Evolutionary conservation across 495 filamentous ascomycete genomes (phyloP), one percentile per base, ranked within the genome.

Genomic region (Aspergillus steynii): DNA sequence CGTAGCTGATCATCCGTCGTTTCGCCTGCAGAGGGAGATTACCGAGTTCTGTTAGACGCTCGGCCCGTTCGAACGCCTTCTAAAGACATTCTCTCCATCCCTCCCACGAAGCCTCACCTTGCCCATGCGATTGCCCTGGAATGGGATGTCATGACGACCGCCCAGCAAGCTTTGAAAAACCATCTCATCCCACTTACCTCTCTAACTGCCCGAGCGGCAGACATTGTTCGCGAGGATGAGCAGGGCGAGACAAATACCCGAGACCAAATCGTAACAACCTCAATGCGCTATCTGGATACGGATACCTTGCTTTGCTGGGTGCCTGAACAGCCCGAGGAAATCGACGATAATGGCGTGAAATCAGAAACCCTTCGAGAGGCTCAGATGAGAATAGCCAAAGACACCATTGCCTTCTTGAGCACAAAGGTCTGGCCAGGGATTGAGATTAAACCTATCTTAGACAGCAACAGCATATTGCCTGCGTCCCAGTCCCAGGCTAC

Each of bases 221-320:
- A 97, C 65, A 90, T 97, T 55, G 79, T 76, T 28, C 80, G 80
- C 28, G 86, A 92, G 61, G 87, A 90, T 67, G 84, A 83, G n/a
- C 50, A 71, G 29, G 81, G 77, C 0, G 53, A 70, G 9, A 62
- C 63, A 0, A 72, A 71, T 6, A 76, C 77, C 32, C 80, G 93
- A 47, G 65, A 81, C 1, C 78, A 82, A 34, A 88, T 96, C 14
- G 73, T 88, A 25, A 76, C 69, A 10, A 89, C 85, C 53, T 74
- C 92, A 37, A 83, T 98, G 81, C 84, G 89, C 8, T 97, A 98
- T 71, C 79, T 99, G 6, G 86, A 93, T 58, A 99, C 95, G 0
- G 95, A 99, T 73, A 93, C 91, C 0, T 76, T 97, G n/a, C 84
- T 99, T 9, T 99, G 95, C 80, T 94, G 90, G 88, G 91, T 90